Conservation (phyloP, 2,329 filamentous ascomycete species). For the Ilyonectria mors-panacis region DNA sequence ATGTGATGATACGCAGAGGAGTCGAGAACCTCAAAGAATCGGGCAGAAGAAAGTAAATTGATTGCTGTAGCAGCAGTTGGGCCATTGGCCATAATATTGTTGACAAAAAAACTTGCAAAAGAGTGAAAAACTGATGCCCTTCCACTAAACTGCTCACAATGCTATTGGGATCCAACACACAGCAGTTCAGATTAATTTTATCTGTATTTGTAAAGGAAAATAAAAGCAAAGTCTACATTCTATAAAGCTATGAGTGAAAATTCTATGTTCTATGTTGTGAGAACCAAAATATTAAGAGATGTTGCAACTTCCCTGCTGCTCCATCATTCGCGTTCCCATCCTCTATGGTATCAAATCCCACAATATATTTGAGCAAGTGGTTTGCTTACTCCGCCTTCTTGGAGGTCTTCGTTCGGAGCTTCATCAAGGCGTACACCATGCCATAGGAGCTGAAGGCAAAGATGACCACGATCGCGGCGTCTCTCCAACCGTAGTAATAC, state of each 20-base stretch:
- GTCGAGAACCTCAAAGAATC: no score
- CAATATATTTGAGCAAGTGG: background rate
- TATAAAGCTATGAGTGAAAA: background rate
- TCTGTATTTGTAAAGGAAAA: no score
- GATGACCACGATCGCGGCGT: constrained; percentile 72
- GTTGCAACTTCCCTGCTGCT: background rate
- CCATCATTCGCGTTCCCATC: background rate
- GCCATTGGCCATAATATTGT: no score
- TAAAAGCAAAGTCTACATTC: no score
- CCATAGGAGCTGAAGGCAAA: constrained; percentile 70
- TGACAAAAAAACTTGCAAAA: no score
- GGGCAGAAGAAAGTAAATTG: no score
- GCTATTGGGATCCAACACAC: no score
- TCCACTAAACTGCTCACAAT: no score
- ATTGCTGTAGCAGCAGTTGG: no score
- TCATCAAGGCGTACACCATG: constrained; percentile 63
- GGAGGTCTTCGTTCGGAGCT: constrained; percentile 63
- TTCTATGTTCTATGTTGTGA: background rate
- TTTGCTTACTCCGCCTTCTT: constrained; percentile 59
- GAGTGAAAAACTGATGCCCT: no score
- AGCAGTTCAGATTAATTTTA: no score
- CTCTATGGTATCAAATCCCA: constrained; percentile 1
- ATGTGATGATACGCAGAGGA: no score
- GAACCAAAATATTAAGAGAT: background rate
- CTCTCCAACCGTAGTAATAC: constrained; percentile 77